Evolutionary conservation across 2,329 filamentous ascomycete species (phyloP).

Genomic region (Phoma sp.): DNA sequence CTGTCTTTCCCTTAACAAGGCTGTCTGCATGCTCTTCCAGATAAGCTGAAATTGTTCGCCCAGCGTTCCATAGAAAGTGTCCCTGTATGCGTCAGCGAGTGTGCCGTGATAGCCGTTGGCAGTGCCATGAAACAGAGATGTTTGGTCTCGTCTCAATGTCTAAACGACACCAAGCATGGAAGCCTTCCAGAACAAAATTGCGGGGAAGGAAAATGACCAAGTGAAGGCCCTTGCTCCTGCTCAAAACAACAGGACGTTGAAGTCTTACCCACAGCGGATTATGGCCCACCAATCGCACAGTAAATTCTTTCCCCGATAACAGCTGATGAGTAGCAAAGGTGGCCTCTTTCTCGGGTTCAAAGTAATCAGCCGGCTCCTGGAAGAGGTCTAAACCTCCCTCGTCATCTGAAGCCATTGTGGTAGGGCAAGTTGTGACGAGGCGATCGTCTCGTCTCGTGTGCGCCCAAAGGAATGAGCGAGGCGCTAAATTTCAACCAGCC

Average conservation of each 20-base stretch:
- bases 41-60: conserved; percentile 77
- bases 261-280: conserved; percentile 79
- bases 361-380: conserved; percentile 81
- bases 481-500: conserved; percentile 9
- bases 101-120: conserved; percentile 5
- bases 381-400: conserved; percentile 66
- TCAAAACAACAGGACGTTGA: conserved; percentile 6
- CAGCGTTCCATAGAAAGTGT: conserved; percentile 90
- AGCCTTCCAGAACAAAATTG: conserved; percentile 1
- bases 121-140: neutral
- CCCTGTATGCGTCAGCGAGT: conserved; percentile 57
- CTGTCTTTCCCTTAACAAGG: conserved; percentile 70
- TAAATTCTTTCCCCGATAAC: conserved; percentile 69
- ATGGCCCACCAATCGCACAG: conserved; percentile 81
- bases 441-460: conserved; percentile 24
- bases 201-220: neutral
- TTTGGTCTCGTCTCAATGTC: neutral
- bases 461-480: conserved; percentile 17
- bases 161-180: neutral
- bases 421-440: conserved; percentile 20
- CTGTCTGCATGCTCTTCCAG: conserved; percentile 71
- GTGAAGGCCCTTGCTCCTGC: conserved; percentile 5
- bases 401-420: conserved; percentile 38
- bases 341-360: conserved; percentile 76
- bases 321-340: conserved; percentile 77